A percentile compares a stretch with the other conserved stretches of the same genome.
phyloP scores from a whole-genome alignment of 345 rosid genomes.

The Cardiospermum halicacabum region DNA sequence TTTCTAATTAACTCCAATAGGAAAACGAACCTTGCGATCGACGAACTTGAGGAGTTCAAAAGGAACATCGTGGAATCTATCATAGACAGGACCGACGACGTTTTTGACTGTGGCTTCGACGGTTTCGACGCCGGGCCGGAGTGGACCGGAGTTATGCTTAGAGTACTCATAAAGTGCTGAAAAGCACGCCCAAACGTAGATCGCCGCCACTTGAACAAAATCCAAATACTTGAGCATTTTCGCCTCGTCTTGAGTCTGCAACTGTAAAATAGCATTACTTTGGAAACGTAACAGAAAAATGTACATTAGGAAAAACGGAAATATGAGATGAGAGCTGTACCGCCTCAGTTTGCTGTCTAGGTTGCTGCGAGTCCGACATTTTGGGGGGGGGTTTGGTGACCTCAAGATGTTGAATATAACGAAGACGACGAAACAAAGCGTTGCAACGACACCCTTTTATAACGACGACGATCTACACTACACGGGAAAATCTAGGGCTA shows the following conservation, averaged over 20 bases:
- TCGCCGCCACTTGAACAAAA: slow-evolving; percentile 46
- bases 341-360: slow-evolving; percentile 16
- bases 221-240: slow-evolving; percentile 54
- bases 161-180: slow-evolving; percentile 51
- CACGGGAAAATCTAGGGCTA: not conserved
- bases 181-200: slow-evolving; percentile 40
- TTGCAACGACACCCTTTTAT: slow-evolving; percentile 15
- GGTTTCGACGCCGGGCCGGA: slow-evolving; percentile 55
- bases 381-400: not conserved
- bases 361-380: slow-evolving; percentile 29
- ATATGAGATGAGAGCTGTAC: slow-evolving; percentile 7
- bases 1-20: not conserved
- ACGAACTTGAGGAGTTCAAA: slow-evolving; percentile 56
- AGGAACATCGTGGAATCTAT: slow-evolving; percentile 53
- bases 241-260: slow-evolving; percentile 27
- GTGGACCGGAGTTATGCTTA: slow-evolving; percentile 75
- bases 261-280: not conserved
- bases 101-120: slow-evolving; percentile 53
- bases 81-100: slow-evolving; percentile 61
- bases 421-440: not conserved
- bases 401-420: slow-evolving; percentile 15
- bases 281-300: not conserved
- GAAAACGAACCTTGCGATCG: slow-evolving; percentile 52
- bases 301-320: not conserved
- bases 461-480: slow-evolving; percentile 2